Base-by-base conservation (phyloP, 305 asterid genomes). In the Fraxinus baroniana region DNA sequence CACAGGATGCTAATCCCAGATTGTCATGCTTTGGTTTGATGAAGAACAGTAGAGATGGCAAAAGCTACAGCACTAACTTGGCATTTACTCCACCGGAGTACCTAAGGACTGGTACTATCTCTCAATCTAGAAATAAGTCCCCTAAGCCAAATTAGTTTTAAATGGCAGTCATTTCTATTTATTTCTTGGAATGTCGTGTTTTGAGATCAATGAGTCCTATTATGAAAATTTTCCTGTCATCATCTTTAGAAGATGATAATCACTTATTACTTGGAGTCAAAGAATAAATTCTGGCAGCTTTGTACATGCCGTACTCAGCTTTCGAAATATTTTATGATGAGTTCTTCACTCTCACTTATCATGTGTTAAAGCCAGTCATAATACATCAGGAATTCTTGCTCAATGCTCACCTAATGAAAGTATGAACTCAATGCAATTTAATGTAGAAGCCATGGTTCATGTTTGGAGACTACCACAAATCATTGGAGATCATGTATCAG, bases 51-150 rank as follows among this genome's bases (percentile, higher is more conserved):
- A 87, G 94, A 82, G 98, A 95, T 82, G 98, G 98, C 30, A 93
- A 91, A 89, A 95, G 98, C 90, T 95, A 95, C 90, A 95, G 97
- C 89, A 95, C 98, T 64, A 95, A 95, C 87, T 90, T 95, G 90
- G 98, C 98, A 82, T 95, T 91, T 86, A 94, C 98, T 85, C 98
- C 98, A 74, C 98, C 98, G 35, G 98, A 95, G 88, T 95, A 95
- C 82, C 86, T 94, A 70, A 89, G 97, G 85, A 94, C 96, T 79
- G 97, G 98, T 93, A 88, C 76, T 37, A 32, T 52, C 79, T 55
- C 64, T 83, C 73, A 39, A 83, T 82, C 84, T 76, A n/a, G 68
- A 80, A 70, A 55, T 57, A 41, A 79, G n/a, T 75, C 62, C 36
- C 64, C 55, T 37, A 33, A 28, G 44, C 33, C 24, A 37, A 41